Evolutionary conservation across 805 yeast species (phyloP).

Genomic region (Wickerhamiella shivajii): DNA sequence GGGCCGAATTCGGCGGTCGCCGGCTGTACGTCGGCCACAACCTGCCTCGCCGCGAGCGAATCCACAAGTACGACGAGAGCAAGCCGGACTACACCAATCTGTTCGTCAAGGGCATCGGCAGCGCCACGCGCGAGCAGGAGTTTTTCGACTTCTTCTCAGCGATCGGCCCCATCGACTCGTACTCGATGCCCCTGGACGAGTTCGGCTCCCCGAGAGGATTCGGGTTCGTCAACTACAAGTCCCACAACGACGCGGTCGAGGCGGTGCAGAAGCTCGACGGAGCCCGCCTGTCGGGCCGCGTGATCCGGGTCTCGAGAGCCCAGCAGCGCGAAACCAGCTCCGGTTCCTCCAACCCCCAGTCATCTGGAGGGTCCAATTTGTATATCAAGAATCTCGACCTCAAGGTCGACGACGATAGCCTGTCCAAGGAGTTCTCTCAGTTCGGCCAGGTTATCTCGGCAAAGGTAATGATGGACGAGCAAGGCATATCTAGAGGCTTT

Average conservation of each 20-base stretch:
- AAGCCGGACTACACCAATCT: slow-evolving; percentile 38
- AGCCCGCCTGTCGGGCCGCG: slow-evolving; percentile 27
- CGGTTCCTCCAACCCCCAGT: no score
- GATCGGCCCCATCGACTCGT: slow-evolving; percentile 36
- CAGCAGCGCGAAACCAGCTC: slow-evolving; percentile 21
- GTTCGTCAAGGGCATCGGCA: slow-evolving; percentile 39
- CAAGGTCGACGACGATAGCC: slow-evolving; percentile 39
- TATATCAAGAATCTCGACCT: slow-evolving; percentile 53
- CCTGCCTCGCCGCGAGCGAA: slow-evolving; percentile 48
- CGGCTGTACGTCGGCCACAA: slow-evolving; percentile 42
- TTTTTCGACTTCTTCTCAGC: slow-evolving; percentile 31
- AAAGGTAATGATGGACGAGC: slow-evolving; percentile 37
- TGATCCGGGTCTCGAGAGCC: slow-evolving; percentile 31
- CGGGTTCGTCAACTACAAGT: slow-evolving; percentile 37
- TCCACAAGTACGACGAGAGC: slow-evolving; percentile 32
- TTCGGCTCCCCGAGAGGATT: slow-evolving; percentile 34
- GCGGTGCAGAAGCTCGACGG: slow-evolving; percentile 39
- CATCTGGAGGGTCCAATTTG: slow-evolving; percentile 45
- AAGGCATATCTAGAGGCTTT: slow-evolving; percentile 53
- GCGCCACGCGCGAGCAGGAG: slow-evolving; percentile 25
- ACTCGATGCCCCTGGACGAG: slow-evolving; percentile 37
- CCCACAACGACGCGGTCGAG: slow-evolving; percentile 29
- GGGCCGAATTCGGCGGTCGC: slow-evolving; percentile 21
- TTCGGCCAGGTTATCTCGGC: slow-evolving; percentile 43
- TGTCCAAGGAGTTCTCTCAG: slow-evolving; percentile 29